Evolutionary conservation across 306 rosid genomes (phyloP), one percentile per base, ranked within the genome.

Genomic region (Rubus parviflorus): DNA sequence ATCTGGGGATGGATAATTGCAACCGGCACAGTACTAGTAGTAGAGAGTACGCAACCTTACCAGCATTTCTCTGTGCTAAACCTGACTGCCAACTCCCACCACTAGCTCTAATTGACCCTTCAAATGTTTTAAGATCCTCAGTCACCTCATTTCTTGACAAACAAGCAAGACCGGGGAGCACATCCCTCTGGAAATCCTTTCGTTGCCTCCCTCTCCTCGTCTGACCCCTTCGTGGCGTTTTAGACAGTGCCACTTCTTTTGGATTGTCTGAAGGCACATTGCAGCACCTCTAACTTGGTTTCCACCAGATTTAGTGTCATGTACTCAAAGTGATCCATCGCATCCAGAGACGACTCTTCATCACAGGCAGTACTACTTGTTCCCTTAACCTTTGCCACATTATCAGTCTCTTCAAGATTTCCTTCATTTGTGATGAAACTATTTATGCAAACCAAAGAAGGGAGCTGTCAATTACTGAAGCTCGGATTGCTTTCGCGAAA

Each of bases 121-220:
- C 96, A 75, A 92, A 89, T 72, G 88, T 87, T 70, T 95, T 98
- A 86, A 95, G 84, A 91, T 89, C 98, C 77, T 91, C 97, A 3
- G 93, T 92, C 67, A 92, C 96, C 86, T 96, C 98, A 71, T 96
- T 92, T 83, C 96, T 87, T 17, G 93, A 86, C 74, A 96, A 80
- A 67, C 96, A 91, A 11, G 85, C 72, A 67, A 96, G 86, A 56
- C 94, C 89, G 1, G 97, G 97, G 74, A 91, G 98, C 57, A 92
- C 88, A 79, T 96, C 97, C 86, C 90, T 87, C 79, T 86, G 98
- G 83, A 95, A 95, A 57, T 92, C 98, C 87, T 93, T 89, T 72
- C 86, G 73, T 83, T 89, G 96, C 87, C 94, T 87, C 75, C 97
- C 92, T 72, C 94, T 86, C 79, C 94, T 91, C 12, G 90, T 83